Base-by-base conservation (phyloP, 306 rosid species). In the Hylodesmum podocarpum region DNA sequence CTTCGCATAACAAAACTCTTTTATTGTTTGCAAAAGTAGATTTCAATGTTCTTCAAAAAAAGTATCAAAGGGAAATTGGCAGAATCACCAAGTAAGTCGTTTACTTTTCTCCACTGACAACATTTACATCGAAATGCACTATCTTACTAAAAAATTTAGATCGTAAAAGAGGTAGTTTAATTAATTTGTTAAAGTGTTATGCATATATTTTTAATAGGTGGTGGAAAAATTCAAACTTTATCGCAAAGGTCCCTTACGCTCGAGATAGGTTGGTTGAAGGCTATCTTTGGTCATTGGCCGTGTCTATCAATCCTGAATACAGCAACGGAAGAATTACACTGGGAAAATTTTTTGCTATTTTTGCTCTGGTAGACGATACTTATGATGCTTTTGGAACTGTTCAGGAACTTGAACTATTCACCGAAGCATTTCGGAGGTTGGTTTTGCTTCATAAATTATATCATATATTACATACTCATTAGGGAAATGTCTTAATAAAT, bases 321-420 rank as follows among this genome's bases (percentile, higher is more conserved):
- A 24, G 7, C 5, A 11, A 28, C 15, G 81, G n/a, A 28, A 75
- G 91, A 40, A 62, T 31, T 6, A 43, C 66, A 3, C 9, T 40
- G 3, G 31, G 63, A 15, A 78, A 83, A 76, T 54, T 88, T 12
- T 3, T 37, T 7, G 29, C 36, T 2, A 14, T 72, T 21, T 13
- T 54, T 19, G 25, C 79, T 1, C 2, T 25, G 1, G 0, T 83
- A 3, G 87, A 87, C 47, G 90, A 84, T 28, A 82, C 78, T 5
- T 84, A 79, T 68, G 91, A 80, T 70, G 59, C 63, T 2, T 68
- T 80, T 21, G 89, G 79, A 7, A 87, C 80, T 11, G 0, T 73
- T 66, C 86, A 85, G 70, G 89, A 85, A 47, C 86, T 85, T 8
- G 59, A 80, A 13, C 70, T 80, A 18, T 80, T 87, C 36, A 80